phyloP scores from a whole-genome alignment of 257 asterid genomes.

The Solanum clarkiae region DNA sequence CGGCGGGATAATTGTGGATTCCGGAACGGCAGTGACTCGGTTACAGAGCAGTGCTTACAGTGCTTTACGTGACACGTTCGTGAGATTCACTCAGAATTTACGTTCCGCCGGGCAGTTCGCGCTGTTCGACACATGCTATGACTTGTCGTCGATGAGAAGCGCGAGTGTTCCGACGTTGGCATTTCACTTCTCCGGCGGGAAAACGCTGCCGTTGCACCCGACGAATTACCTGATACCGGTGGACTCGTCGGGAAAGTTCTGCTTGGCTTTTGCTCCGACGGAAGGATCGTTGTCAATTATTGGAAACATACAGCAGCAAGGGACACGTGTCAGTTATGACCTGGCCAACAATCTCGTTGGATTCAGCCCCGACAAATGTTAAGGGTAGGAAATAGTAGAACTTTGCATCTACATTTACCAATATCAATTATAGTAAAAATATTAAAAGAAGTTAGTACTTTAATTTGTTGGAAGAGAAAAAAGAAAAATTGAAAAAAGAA shows the following conservation, averaged over 20 bases:
- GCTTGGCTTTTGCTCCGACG: slow-evolving; percentile 69
- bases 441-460: not conserved
- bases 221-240: slow-evolving; percentile 57
- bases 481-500: too few species aligned
- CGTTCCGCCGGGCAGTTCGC: slow-evolving; percentile 23
- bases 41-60: slow-evolving; percentile 34
- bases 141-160: slow-evolving; percentile 20
- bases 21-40: slow-evolving; percentile 89
- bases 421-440: not conserved
- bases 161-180: slow-evolving; percentile 60
- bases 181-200: slow-evolving; percentile 38
- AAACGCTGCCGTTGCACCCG: slow-evolving; percentile 31
- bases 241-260: slow-evolving; percentile 34
- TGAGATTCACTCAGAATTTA: slow-evolving; percentile 2
- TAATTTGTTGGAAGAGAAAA: not conserved
- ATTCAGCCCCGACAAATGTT: slow-evolving; percentile 71
- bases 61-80: slow-evolving; percentile 42
- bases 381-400: not conserved
- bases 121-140: slow-evolving; percentile 69
- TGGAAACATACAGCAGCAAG: slow-evolving; percentile 85
- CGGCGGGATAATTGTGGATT: slow-evolving; percentile 81
- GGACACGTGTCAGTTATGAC: slow-evolving; percentile 69
- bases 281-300: slow-evolving; percentile 46
- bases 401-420: not conserved
- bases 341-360: slow-evolving; percentile 41